Conservation (phyloP, 768 basidiomycete genomes). For the Cytidiella melzeri region DNA sequence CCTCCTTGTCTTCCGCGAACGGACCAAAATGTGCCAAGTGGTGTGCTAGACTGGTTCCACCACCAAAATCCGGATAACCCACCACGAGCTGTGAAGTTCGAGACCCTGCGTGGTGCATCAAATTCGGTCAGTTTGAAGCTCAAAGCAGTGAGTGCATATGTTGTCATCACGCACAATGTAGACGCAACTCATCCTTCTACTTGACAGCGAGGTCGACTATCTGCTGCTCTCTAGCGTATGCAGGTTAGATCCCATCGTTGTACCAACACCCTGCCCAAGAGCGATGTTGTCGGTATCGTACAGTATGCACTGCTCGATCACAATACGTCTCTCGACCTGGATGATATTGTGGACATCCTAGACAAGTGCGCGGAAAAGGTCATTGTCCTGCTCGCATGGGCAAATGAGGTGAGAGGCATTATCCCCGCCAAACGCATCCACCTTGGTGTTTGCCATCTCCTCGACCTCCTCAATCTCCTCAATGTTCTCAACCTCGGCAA, state of each 20-base stretch:
- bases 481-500: too few species aligned
- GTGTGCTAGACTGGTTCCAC: too few species aligned
- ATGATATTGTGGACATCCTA: constrained; percentile 56
- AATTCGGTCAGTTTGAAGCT: too few species aligned
- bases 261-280: constrained; percentile 29
- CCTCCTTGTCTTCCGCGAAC: too few species aligned
- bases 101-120: too few species aligned
- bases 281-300: constrained; percentile 26
- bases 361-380: constrained; percentile 79
- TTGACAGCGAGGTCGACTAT: constrained; percentile 41
- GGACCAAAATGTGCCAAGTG: too few species aligned
- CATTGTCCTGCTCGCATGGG: constrained; percentile 60
- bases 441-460: too few species aligned
- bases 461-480: too few species aligned
- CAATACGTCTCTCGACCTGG: constrained; percentile 38
- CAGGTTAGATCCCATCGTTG: constrained; percentile 74
- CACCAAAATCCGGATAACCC: too few species aligned
- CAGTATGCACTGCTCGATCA: constrained; percentile 54
- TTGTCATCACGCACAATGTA: too few species aligned
- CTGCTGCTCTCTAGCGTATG: constrained; percentile 51
- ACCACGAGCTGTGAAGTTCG: too few species aligned
- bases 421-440: constrained; percentile 70
- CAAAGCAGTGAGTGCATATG: too few species aligned
- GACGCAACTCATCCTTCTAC: constrained; percentile 44
- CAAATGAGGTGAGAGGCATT: constrained; percentile 56